phyloP scores from a whole-genome alignment of 2,329 filamentous ascomycete genomes.

The Stachybotrys chlorohalonatus region DNA sequence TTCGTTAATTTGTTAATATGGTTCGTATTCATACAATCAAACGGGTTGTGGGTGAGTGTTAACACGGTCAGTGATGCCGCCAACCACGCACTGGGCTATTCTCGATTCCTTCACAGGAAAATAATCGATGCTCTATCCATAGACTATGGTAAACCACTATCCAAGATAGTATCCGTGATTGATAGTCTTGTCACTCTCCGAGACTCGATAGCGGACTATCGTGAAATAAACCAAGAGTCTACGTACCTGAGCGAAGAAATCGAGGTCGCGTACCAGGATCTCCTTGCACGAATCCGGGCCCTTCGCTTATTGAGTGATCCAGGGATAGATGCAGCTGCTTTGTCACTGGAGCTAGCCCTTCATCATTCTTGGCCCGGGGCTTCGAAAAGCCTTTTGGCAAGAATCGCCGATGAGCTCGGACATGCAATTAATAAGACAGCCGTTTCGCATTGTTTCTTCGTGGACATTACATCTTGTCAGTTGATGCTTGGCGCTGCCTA shows the following conservation, averaged over 20 bases:
- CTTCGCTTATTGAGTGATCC: background rate
- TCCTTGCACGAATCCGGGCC: background rate
- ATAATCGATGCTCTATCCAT: background rate
- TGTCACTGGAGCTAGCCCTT: background rate
- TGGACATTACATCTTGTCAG: constrained; percentile 5
- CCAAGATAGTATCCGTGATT: background rate
- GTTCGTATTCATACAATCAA: background rate
- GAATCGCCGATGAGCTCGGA: background rate
- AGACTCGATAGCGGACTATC: background rate
- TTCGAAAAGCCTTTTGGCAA: background rate
- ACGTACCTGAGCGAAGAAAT: background rate
- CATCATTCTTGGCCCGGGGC: background rate
- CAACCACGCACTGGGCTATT: background rate
- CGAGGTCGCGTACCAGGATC: background rate
- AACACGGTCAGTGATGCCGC: background rate
- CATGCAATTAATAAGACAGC: background rate
- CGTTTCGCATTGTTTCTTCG: constrained; percentile 1
- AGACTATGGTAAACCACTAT: background rate
- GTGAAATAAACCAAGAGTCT: background rate
- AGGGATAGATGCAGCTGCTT: background rate
- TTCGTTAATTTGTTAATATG: background rate
- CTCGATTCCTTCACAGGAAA: background rate
- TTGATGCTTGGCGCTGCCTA: constrained; percentile 2
- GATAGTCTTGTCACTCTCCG: background rate
- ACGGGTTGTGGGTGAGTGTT: background rate